These are phyloP conservation scores for Cordyceps fumosorosea DNA, from an alignment of 2,329 filamentous ascomycete species.

Conservation along the genomic window DNA sequence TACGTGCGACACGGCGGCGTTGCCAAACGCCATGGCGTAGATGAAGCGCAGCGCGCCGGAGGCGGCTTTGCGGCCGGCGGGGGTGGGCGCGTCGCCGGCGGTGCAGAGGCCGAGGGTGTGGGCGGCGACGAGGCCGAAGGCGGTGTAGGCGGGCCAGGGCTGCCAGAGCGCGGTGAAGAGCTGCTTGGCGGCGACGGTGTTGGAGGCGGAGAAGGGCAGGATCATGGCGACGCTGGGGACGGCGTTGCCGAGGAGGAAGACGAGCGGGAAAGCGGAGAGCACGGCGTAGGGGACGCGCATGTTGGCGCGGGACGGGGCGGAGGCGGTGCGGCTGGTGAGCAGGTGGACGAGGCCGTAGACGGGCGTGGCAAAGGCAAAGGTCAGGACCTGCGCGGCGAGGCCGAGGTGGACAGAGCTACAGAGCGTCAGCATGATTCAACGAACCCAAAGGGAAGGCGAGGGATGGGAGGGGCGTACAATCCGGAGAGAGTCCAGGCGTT, in stretches of 20 bases:
- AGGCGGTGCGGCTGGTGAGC: constrained; percentile 9
- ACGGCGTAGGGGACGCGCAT: constrained; percentile 16
- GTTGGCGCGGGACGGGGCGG: constrained; percentile 14
- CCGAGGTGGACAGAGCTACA: constrained; percentile 15
- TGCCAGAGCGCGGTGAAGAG: constrained; percentile 18
- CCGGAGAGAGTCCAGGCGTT: constrained; percentile 14
- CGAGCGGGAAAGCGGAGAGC: constrained; percentile 14
- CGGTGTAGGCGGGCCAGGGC: constrained; percentile 18
- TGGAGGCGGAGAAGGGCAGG: constrained; percentile 6
- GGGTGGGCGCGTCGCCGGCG: neutral
- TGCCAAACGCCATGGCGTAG: constrained; percentile 16
- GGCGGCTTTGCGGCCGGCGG: constrained; percentile 1
- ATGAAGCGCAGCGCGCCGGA: constrained; percentile 13
- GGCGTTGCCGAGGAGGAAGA: constrained; percentile 14
- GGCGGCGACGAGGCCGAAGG: constrained; percentile 10
- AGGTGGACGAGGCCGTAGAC: constrained; percentile 16
- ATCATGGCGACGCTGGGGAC: constrained; percentile 16
- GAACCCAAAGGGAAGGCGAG: neutral
- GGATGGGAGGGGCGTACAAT: constrained; percentile 13
- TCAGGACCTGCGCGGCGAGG: constrained; percentile 15
- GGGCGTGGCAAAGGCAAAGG: constrained; percentile 18
- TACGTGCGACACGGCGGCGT: constrained; percentile 15
- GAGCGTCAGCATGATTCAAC: too few relatives aligned
- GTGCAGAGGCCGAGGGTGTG: neutral
- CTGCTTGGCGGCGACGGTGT: constrained; percentile 18